Conservation (phyloP, 768 basidiomycete species). For the Sarcodon sp. region DNA sequence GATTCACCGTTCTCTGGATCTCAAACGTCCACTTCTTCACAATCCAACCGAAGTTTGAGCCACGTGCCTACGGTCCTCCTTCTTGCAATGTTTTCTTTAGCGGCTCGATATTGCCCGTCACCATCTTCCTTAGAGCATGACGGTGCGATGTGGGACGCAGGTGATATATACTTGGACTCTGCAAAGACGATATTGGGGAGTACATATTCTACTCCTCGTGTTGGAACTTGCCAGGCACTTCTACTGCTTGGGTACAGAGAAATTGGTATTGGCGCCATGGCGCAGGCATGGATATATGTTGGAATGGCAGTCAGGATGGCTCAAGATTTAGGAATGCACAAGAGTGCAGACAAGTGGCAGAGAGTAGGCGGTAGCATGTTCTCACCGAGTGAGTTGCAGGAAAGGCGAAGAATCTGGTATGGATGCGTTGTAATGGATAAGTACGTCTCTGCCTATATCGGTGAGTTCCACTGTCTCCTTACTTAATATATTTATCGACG, state of each 20-base stretch:
- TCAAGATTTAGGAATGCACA: constrained; percentile 77
- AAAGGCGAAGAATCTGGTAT: constrained; percentile 67
- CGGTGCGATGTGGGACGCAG: constrained; percentile 60
- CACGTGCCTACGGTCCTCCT: constrained; percentile 54
- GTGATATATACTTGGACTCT: constrained; percentile 54
- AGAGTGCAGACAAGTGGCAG: constrained; percentile 68
- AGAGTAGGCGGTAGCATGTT: constrained; percentile 44
- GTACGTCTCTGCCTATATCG: constrained; percentile 71
- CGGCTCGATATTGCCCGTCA: constrained; percentile 50
- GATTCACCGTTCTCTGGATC: constrained; percentile 20
- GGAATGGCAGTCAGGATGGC: constrained; percentile 93
- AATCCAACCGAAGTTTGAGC: constrained; percentile 23
- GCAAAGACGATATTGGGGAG: constrained; percentile 58
- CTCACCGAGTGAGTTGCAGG: constrained; percentile 46
- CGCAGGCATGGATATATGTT: constrained; percentile 74
- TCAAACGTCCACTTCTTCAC: constrained; percentile 11
- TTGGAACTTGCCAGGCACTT: constrained; percentile 68
- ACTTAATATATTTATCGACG: constrained; percentile 1
- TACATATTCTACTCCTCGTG: constrained; percentile 57
- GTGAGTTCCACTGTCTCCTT: constrained; percentile 19
- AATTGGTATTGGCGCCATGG: constrained; percentile 83
- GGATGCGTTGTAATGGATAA: constrained; percentile 70
- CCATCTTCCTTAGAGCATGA: constrained; percentile 21
- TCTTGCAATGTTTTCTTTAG: constrained; percentile 74
- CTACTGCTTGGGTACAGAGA: constrained; percentile 77